Evolutionary conservation across 106 monocot genomes (phyloP), one percentile per base, ranked within the genome.

Genomic region (Allium fistulosum): DNA sequence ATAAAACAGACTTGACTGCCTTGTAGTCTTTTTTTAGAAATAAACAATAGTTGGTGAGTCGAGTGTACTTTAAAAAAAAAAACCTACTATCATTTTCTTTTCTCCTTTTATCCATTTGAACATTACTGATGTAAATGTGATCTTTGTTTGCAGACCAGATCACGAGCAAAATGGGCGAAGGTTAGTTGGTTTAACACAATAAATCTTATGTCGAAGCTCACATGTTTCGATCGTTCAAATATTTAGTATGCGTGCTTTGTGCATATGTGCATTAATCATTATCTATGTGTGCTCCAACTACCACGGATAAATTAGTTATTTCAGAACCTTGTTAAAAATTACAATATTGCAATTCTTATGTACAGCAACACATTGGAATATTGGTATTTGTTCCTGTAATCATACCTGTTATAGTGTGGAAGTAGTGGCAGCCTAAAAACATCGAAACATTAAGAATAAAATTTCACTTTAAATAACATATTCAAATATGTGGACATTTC

Each of bases 151-250:
- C 92, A 97, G 97, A 97, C 86, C 82, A 73, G 65, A 92, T 97
- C 47, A 81, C 92, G 58, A 86, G 82, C 86, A 97, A 97, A 78
- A 97, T 97, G 86, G 97, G 97, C 62, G 97, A 97, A 92, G 97
- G 97, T 97, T 65, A 73, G 96, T 82, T 27, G 14, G 55, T 37
- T 48, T 26, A 46, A 7, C 37, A 14, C 65, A 26, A 14, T 17
- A 22, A 0, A 22, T 1, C 47, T 37, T 37, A 37, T 37, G 37
- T 37, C 37, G 0, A 37, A 37, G 37, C 37, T 37, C 37, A 37
- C 37, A 37, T 37, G 0, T 37, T 37, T 37, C 37, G 5, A 37
- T 37, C 5, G 37, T 37, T 37, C 37, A 37, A 5, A 37, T 37
- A 37, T 37, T 37, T 5, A 37, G 37, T 37, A 37, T 37, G 37